Conservation (phyloP, 202 grass and related monocot species). For the Eragrostis tef region DNA sequence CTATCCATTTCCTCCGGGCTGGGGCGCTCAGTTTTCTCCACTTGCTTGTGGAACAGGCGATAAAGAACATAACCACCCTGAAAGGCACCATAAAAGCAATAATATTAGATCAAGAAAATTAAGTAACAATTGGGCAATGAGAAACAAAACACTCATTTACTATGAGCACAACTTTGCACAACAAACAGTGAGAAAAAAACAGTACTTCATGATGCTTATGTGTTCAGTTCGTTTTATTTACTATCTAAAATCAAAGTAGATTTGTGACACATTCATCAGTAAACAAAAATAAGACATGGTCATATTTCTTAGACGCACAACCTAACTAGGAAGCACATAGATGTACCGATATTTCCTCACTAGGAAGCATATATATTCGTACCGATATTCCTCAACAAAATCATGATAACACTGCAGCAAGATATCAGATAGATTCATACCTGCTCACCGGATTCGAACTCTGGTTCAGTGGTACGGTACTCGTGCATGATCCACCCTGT, state of each 20-base stretch:
- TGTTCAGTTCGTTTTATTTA: slow-evolving; percentile 48
- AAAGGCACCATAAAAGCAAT: background rate
- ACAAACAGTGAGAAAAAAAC: background rate
- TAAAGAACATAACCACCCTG: slow-evolving; percentile 94
- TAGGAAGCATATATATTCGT: no score
- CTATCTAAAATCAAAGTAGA: slow-evolving; percentile 12
- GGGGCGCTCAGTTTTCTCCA: slow-evolving; percentile 58
- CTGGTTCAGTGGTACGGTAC: slow-evolving; percentile 80
- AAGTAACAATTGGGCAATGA: background rate
- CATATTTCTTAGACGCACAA: background rate
- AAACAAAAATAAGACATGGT: background rate
- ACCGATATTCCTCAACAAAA: background rate
- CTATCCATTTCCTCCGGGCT: slow-evolving; percentile 68
- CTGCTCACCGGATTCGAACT: slow-evolving; percentile 81
- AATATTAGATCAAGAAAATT: background rate
- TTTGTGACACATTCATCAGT: background rate
- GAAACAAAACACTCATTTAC: background rate
- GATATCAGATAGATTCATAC: slow-evolving; percentile 40
- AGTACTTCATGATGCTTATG: background rate
- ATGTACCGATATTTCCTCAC: no score
- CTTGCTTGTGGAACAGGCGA: slow-evolving; percentile 66
- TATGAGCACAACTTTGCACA: background rate
- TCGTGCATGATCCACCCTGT: slow-evolving; percentile 96
- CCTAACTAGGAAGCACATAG: background rate
- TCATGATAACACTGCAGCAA: background rate